These are phyloP conservation scores for Aspergillus pseudonomiae DNA, from an alignment of 2,329 filamentous ascomycete genomes.

Conservation along the genomic window DNA sequence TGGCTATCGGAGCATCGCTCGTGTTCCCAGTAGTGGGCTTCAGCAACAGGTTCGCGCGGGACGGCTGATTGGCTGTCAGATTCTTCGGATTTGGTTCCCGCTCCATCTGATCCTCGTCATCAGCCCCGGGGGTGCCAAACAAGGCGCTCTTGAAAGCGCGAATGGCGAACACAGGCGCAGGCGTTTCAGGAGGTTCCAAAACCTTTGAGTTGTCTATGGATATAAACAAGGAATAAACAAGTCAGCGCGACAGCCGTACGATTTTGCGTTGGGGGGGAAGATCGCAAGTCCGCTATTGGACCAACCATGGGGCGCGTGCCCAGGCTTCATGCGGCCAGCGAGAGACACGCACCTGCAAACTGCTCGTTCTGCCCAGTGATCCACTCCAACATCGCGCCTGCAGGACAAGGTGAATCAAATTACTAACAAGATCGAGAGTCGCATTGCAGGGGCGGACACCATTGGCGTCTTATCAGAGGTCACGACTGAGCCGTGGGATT, in stretches of 20 bases:
- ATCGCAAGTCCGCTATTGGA: slow-evolving; percentile 16
- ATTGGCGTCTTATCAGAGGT: slow-evolving; percentile 17
- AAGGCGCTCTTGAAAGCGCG: slow-evolving; percentile 68
- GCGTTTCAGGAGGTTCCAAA: slow-evolving; percentile 64
- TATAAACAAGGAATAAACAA: slow-evolving; percentile 17
- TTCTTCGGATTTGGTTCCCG: slow-evolving; percentile 18
- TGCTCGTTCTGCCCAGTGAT: slow-evolving; percentile 35
- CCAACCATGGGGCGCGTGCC: slow-evolving; percentile 2
- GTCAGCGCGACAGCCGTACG: slow-evolving; percentile 16
- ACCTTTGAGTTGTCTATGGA: slow-evolving; percentile 53
- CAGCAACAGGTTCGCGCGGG: slow-evolving; percentile 23
- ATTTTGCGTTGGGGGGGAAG: slow-evolving; percentile 8
- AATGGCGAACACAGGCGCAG: slow-evolving; percentile 67
- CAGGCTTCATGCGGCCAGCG: slow-evolving; percentile 14
- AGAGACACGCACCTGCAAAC: slow-evolving; percentile 32
- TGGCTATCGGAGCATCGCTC: slow-evolving; percentile 24
- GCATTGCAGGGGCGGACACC: slow-evolving; percentile 22
- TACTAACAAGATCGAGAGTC: slow-evolving; percentile 15
- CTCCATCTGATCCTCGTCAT: slow-evolving; percentile 42
- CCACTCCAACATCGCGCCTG: slow-evolving; percentile 39
- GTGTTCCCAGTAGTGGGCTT: slow-evolving; percentile 25
- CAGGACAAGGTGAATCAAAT: slow-evolving; percentile 16
- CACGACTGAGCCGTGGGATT: slow-evolving; percentile 13
- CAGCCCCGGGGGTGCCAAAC: slow-evolving; percentile 64
- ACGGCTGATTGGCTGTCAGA: slow-evolving; percentile 22